Evolutionary conservation across 805 yeast genomes (phyloP), one percentile per base, ranked within the genome.

Genomic region (Starmerella apicola): DNA sequence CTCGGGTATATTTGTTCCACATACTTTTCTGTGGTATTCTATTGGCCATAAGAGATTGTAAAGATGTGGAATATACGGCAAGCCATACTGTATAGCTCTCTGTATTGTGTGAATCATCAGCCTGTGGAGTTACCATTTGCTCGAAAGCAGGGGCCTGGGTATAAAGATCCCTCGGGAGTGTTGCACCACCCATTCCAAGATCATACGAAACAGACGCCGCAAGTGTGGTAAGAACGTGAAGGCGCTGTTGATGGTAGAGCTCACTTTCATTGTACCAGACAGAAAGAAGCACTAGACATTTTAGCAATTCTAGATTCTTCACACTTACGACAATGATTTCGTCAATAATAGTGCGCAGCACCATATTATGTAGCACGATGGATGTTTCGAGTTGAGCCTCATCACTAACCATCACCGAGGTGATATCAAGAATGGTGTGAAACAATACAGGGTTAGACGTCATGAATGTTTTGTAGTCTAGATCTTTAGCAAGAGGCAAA

Each of bases 201-300:
- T 85, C 95, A 50, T 74, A 78, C 2, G 81, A 68, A 58, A 85
- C 64, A 3, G 79, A 66, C 12, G 78, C 72, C 38, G 85, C 74
- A 18, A 82, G 62, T 12, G 72, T 64, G 39, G 74, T 72, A 46
- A 82, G 67, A 38, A 83, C 63, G 54, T 81, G 91, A 48, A 78
- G 76, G 35, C 93, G 71, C 42, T 93, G 72, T 50, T 80, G 81
- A 47, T 76, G 81, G 48, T 81, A 81, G 50, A 81, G 64, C 57
- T 83, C 95, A 0, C 94, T 81, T 3, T 82, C 72, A 48, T 80
- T 81, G 55, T 83, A 84, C 94, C 94, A 85, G 22, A 78, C 58
- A 20, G 80, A 70, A 38, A 80, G 62, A 5, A 81, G 52, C 16
- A 80, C 54, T 36, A 81, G 61, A 16, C 77, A 62, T 55, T 78